Evolutionary conservation across 1,284 basidiomycete species (phyloP).

Genomic region (Irpex sp.): DNA sequence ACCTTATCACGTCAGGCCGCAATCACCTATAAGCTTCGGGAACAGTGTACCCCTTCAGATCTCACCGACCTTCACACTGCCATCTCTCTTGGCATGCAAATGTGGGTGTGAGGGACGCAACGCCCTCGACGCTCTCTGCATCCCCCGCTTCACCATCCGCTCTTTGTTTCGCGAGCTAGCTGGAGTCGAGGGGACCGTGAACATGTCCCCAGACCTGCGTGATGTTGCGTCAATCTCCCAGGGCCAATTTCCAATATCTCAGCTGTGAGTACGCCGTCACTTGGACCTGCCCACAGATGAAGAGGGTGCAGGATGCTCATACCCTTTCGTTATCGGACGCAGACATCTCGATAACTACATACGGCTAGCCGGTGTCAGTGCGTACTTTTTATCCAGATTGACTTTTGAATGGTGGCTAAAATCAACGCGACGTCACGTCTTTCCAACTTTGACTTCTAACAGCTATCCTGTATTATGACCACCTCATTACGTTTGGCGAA

Average conservation of each 20-base stretch:
- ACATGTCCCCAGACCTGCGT: neutral
- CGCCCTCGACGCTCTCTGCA: neutral
- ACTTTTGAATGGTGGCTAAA: neutral
- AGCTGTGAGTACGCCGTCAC: neutral
- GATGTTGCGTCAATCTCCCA: neutral
- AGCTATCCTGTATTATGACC: slow-evolving; percentile 27
- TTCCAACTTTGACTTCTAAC: neutral
- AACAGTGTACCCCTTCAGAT: neutral
- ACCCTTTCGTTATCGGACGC: slow-evolving; percentile 13
- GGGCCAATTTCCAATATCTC: neutral
- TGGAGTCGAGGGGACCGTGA: neutral
- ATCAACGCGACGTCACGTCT: neutral
- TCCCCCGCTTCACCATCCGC: neutral
- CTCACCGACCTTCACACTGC: neutral
- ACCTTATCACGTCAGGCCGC: neutral
- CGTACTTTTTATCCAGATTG: neutral
- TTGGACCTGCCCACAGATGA: neutral
- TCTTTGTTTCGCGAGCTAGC: neutral
- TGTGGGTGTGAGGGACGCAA: neutral
- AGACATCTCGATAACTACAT: slow-evolving; percentile 19
- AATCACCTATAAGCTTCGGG: neutral
- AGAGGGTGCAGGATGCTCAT: neutral
- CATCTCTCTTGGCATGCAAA: neutral
- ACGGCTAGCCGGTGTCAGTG: slow-evolving; percentile 25
- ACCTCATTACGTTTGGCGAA: slow-evolving; percentile 22